These are phyloP conservation scores for Chalara sp. DNA, from an alignment of 2,329 filamentous ascomycete species.

Conservation along the genomic window DNA sequence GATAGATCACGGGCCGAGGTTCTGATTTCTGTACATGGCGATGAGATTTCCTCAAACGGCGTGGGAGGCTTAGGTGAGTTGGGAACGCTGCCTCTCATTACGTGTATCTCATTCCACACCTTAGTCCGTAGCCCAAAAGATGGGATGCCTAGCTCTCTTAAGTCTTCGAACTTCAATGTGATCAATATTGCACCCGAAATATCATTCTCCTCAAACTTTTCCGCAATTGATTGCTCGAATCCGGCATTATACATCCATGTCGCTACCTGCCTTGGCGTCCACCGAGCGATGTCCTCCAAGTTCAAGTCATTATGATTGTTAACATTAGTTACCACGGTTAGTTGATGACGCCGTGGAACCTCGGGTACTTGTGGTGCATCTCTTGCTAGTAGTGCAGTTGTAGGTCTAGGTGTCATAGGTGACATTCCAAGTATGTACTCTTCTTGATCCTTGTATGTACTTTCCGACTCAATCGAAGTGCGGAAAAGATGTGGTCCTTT, in stretches of 20 bases:
- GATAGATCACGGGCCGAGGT: not conserved
- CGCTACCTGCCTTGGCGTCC: slow-evolving; percentile 71
- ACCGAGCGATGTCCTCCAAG: slow-evolving; percentile 51
- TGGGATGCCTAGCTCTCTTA: slow-evolving; percentile 72
- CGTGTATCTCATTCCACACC: slow-evolving; percentile 73
- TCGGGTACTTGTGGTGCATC: slow-evolving; percentile 19
- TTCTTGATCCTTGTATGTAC: slow-evolving; percentile 31
- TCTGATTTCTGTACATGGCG: slow-evolving; percentile 19
- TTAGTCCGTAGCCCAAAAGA: slow-evolving; percentile 77
- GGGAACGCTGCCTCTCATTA: slow-evolving; percentile 51
- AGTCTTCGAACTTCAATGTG: slow-evolving; percentile 84
- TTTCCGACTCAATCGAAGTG: slow-evolving; percentile 53
- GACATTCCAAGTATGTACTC: slow-evolving; percentile 60
- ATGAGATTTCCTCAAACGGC: slow-evolving; percentile 50
- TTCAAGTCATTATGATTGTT: slow-evolving; percentile 45
- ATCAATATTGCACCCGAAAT: slow-evolving; percentile 84
- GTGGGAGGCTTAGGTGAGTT: slow-evolving; percentile 48
- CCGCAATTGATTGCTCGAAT: slow-evolving; percentile 68
- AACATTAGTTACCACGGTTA: slow-evolving; percentile 50
- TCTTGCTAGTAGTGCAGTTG: slow-evolving; percentile 27
- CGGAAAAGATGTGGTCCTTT: slow-evolving; percentile 83
- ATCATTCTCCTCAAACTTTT: slow-evolving; percentile 86
- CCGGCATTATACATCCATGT: slow-evolving; percentile 82
- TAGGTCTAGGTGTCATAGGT: slow-evolving; percentile 61
- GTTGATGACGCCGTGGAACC: slow-evolving; percentile 26